Percentiles rank a stretch among this genome's conserved stretches.
Evolutionary conservation across 805 yeast species (phyloP).

Genomic region (Isabelozyma heimii): DNA sequence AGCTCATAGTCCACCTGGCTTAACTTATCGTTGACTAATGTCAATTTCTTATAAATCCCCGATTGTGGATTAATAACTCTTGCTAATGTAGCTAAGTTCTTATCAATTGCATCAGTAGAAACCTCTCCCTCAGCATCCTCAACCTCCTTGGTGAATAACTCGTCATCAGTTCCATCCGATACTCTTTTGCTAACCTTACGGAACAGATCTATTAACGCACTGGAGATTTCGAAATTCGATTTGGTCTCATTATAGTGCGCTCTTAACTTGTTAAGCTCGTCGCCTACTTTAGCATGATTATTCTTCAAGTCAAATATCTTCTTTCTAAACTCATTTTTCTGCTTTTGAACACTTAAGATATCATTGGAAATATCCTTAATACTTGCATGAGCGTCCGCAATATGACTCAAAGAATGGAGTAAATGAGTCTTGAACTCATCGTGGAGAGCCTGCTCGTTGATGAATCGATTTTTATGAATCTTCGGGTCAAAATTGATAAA

Average conservation of each 20-base stretch:
- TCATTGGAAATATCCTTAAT: constrained; percentile 28
- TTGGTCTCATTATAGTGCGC: constrained; percentile 12
- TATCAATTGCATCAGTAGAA: constrained; percentile 3
- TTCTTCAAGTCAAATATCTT: constrained; percentile 27
- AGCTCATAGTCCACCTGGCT: constrained; percentile 13
- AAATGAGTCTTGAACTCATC: constrained; percentile 30
- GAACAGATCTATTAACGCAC: constrained; percentile 8
- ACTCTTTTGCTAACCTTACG: background rate
- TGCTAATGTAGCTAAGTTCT: constrained; percentile 8
- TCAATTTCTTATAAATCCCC: constrained; percentile 21
- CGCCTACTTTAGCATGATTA: constrained; percentile 29
- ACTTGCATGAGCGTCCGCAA: constrained; percentile 33
- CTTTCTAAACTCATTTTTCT: constrained; percentile 28
- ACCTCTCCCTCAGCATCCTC: constrained; percentile 1
- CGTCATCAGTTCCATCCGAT: background rate
- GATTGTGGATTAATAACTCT: constrained; percentile 20
- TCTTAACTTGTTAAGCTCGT: constrained; percentile 27
- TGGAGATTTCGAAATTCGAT: constrained; percentile 13
- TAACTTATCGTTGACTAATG: constrained; percentile 20
- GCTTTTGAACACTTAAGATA: constrained; percentile 26
- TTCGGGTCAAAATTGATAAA: constrained; percentile 27
- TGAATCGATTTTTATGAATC: constrained; percentile 5
- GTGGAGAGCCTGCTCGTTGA: constrained; percentile 22
- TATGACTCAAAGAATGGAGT: constrained; percentile 22
- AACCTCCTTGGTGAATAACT: constrained; percentile 1